Evolutionary conservation across 164 flowering plant genomes (phyloP).

Genomic region (Protea cynaroides): DNA sequence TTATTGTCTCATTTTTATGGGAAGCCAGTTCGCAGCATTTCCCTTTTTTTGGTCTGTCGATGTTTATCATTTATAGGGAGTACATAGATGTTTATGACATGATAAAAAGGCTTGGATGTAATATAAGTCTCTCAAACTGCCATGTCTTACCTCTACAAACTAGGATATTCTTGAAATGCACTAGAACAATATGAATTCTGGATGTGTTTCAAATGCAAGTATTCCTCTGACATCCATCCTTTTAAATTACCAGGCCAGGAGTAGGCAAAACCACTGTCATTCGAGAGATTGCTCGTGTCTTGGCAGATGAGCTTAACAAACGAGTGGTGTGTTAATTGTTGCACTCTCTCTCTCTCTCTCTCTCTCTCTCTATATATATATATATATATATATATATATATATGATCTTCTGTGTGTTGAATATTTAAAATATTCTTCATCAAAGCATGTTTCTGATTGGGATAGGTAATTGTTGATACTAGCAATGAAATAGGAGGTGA

Average conservation of each 20-base stretch:
- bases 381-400: no score
- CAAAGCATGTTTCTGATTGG: conserved; percentile 7
- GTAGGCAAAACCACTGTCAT: conserved; percentile 77
- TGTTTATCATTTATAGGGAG: no score
- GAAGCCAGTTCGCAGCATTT: no score
- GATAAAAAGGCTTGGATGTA: no score
- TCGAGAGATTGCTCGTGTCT: conserved; percentile 64
- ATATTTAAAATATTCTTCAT: background rate
- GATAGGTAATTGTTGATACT: conserved; percentile 69
- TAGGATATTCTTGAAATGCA: no score
- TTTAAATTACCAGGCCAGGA: conserved; percentile 47
- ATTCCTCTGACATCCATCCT: background rate
- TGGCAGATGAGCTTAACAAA: conserved; percentile 60
- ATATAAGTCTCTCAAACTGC: no score
- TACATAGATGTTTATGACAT: no score
- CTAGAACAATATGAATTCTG: no score
- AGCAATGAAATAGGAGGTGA: conserved; percentile 82
- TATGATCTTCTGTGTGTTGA: background rate
- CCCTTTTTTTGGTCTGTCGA: no score
- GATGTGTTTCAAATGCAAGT: no score
- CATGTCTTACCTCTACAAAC: no score
- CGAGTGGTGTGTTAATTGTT: conserved; percentile 48
- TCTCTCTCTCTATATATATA: background rate
- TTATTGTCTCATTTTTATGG: no score
- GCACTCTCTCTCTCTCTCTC: background rate